Base-by-base conservation (phyloP, 805 yeast species). In the Saturnispora zaruensis region DNA sequence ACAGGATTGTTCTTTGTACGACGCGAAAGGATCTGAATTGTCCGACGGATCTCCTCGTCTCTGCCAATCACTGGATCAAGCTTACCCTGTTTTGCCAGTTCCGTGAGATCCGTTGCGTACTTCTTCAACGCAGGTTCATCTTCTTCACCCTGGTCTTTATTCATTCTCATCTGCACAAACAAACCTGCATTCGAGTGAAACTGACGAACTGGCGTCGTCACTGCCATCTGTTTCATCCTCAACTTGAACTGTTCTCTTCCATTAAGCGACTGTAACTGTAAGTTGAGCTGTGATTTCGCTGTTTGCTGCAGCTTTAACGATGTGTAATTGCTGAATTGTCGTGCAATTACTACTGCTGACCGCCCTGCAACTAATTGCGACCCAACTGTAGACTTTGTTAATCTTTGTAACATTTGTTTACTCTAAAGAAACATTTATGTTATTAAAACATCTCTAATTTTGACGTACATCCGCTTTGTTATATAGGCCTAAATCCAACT, bases 21-120 rank as follows among this genome's bases (percentile, higher is more conserved):
- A 58, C 99, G 73, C 1, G 96, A 87, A 42, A 91, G 69, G 44
- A 91, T 90, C 64, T 91, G 98, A 50, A 91, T 84, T 0, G 98
- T 91, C 52, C 99, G 74, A 51, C 91, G 76, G 50, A 91, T 93
- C 63, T 93, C 98, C 54, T 90, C 96, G 60, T 93, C 98, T 55
- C 98, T 75, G 3, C 99, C 99, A 60, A 91, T 93, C 21, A 93
- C 98, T 0, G 99, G 99, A 61, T 91, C 99, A 36, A 91, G 72
- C 59, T 87, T 87, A 26, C 98, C 98, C 49, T 86, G 87, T 53
- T 76, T 75, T 1, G 99, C 99, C 56, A 91, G 65, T 51, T 82
- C 80, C 1, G 98, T 93, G 54, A 91, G 68, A 64, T 93, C 91
- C 0, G 85, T 77, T 21, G 96, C 99, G 63, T 71, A 91, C 60